Evolutionary conservation across 345 rosid genomes (phyloP).

Genomic region (Hibiscus trionum): DNA sequence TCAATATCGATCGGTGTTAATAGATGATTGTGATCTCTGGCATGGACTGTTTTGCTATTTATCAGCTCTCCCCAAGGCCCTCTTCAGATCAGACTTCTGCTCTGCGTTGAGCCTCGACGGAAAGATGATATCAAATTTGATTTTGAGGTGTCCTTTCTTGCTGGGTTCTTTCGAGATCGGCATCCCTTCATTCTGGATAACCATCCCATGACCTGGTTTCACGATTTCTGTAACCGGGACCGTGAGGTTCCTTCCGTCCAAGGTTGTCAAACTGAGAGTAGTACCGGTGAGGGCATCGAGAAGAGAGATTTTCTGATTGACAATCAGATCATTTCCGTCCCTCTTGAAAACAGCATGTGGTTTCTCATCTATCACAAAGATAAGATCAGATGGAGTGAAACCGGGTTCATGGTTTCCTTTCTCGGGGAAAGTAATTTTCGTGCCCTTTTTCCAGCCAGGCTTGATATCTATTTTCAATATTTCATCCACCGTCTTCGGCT

Average conservation of each 20-base stretch:
- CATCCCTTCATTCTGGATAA: conserved; percentile 62
- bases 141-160: conserved; percentile 48
- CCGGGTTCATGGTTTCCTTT: conserved; percentile 71
- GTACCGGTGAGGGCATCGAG: conserved; percentile 64
- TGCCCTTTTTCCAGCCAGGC: conserved; percentile 88
- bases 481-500: conserved; percentile 58
- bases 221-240: conserved; percentile 44
- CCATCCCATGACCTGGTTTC: conserved; percentile 54
- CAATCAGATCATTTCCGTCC: conserved; percentile 61
- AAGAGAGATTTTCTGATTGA: conserved; percentile 40
- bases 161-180: conserved; percentile 55
- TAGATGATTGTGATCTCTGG: conserved; percentile 10
- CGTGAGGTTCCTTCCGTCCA: conserved; percentile 54
- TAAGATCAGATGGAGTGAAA: conserved; percentile 52
- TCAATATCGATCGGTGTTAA: conserved; percentile 12
- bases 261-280: conserved; percentile 36
- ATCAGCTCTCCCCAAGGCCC: conserved; percentile 45
- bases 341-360: conserved; percentile 49
- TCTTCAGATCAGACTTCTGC: conserved; percentile 57
- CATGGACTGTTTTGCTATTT: conserved; percentile 6
- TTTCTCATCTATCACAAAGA: conserved; percentile 70
- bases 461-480: conserved; percentile 53
- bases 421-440: conserved; percentile 74
- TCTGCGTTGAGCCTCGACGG: conserved; percentile 47
- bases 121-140: conserved; percentile 49